Evolutionary conservation across 176 grass and related monocot species (phyloP).

Genomic region (Hordeum vulgare): DNA sequence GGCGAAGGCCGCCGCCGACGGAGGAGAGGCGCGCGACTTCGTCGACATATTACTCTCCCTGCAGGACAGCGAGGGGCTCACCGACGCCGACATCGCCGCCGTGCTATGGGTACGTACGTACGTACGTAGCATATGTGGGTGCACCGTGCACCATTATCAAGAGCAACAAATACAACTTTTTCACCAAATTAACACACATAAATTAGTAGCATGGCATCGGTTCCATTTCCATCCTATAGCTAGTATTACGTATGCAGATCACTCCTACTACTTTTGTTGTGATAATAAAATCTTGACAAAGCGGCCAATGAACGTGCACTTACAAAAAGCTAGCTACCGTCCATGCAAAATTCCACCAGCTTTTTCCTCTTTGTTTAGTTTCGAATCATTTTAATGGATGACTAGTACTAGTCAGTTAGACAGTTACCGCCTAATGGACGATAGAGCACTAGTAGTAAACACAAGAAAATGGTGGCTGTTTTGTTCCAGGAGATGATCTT

Average conservation of each 20-base stretch:
- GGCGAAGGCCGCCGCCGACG: not conserved
- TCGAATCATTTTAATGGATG: conserved; percentile 8
- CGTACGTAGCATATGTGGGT: not conserved
- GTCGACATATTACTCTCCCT: conserved; percentile 65
- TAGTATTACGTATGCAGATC: not conserved
- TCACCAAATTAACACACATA: not conserved
- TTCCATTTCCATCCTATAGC: not conserved
- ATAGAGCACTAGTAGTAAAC: not conserved
- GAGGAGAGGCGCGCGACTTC: conserved; percentile 43
- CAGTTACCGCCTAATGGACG: not conserved
- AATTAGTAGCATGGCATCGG: not conserved
- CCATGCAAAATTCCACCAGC: not conserved
- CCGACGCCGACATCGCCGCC: conserved; percentile 61
- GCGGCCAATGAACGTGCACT: not conserved
- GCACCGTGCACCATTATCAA: not conserved
- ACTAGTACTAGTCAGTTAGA: too few species aligned
- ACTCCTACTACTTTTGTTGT: not conserved
- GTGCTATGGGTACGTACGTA: conserved; percentile 63
- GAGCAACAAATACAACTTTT: not conserved
- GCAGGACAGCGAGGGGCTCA: conserved; percentile 57
- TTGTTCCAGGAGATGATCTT: conserved; percentile 83
- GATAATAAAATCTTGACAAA: not conserved
- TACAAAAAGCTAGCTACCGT: not conserved
- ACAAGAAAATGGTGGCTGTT: not conserved
- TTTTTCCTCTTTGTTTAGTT: not conserved